These are phyloP conservation scores for Myxozyma neglecta DNA, from an alignment of 805 yeast genomes.

Conservation along the genomic window DNA sequence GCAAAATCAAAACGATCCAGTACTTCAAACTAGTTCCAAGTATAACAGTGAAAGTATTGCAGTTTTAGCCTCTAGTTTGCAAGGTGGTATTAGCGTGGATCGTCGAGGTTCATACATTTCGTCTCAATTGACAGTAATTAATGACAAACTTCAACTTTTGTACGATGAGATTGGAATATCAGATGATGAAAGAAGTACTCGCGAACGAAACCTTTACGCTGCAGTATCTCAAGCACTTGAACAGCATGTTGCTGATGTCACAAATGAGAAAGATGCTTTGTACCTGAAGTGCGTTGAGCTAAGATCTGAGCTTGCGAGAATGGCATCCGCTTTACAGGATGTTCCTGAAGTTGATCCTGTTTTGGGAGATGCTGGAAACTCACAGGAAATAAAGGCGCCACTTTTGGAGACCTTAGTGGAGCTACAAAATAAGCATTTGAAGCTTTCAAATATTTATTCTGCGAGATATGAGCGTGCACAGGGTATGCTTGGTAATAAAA, in stretches of 20 bases:
- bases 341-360: conserved; percentile 17
- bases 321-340: conserved; percentile 33
- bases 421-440: conserved; percentile 26
- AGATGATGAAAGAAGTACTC: conserved; percentile 33
- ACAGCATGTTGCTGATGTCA: conserved; percentile 35
- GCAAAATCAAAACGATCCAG: neutral
- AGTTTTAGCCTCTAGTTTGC: neutral
- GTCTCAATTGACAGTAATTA: conserved; percentile 35
- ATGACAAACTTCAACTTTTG: conserved; percentile 35
- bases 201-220: conserved; percentile 36
- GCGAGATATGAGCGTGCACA: conserved; percentile 32
- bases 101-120: conserved; percentile 35
- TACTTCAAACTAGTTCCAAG: neutral
- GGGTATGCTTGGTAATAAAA: conserved; percentile 4
- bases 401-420: conserved; percentile 12
- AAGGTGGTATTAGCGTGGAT: neutral
- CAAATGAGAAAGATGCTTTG: conserved; percentile 36
- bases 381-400: conserved; percentile 34
- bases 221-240: conserved; percentile 36
- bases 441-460: conserved; percentile 31
- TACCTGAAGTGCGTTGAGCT: conserved; percentile 31
- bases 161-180: conserved; percentile 34
- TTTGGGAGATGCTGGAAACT: conserved; percentile 16
- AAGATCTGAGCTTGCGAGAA: conserved; percentile 27
- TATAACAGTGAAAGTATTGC: neutral